A percentile compares a stretch with the other conserved stretches of the same genome.
Evolutionary conservation across 805 yeast species (phyloP).

Genomic region (Monosporozyma aquatica): DNA sequence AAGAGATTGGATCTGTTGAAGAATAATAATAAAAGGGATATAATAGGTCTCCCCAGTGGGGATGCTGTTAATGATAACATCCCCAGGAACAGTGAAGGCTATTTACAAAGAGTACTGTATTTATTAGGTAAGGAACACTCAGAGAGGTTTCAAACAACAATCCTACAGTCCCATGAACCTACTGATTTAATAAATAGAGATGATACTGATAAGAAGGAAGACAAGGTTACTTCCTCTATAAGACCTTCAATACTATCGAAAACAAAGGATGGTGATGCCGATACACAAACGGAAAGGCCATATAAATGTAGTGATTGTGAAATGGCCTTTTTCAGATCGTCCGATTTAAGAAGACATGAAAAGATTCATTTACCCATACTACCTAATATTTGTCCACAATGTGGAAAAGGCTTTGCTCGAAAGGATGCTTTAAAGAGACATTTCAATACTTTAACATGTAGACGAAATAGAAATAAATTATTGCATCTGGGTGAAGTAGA

Average conservation of each 20-base stretch:
- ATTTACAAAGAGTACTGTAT: background rate
- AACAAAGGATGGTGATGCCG: too few species aligned
- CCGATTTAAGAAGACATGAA: constrained; percentile 65
- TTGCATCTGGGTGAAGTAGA: constrained; percentile 13
- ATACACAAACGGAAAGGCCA: too few species aligned
- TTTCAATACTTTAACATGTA: constrained; percentile 63
- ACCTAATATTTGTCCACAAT: constrained; percentile 63
- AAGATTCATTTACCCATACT: constrained; percentile 60
- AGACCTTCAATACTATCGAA: too few species aligned
- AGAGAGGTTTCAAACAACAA: background rate
- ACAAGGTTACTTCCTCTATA: too few species aligned
- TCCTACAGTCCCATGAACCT: too few species aligned
- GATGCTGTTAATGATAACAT: background rate
- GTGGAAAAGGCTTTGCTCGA: constrained; percentile 77
- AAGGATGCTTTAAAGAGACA: constrained; percentile 75
- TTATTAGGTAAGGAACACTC: background rate
- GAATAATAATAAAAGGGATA: background rate
- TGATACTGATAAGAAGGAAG: too few species aligned
- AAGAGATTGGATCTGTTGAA: constrained; percentile 8
- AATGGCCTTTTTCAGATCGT: constrained; percentile 53
- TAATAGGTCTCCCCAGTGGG: too few species aligned
- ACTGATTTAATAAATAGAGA: too few species aligned
- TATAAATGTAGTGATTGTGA: constrained; percentile 51
- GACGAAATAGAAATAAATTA: constrained; percentile 52
- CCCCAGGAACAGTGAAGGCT: background rate